phyloP scores from a whole-genome alignment of 202 grass and related monocot species.

The Saccharum hybrid region DNA sequence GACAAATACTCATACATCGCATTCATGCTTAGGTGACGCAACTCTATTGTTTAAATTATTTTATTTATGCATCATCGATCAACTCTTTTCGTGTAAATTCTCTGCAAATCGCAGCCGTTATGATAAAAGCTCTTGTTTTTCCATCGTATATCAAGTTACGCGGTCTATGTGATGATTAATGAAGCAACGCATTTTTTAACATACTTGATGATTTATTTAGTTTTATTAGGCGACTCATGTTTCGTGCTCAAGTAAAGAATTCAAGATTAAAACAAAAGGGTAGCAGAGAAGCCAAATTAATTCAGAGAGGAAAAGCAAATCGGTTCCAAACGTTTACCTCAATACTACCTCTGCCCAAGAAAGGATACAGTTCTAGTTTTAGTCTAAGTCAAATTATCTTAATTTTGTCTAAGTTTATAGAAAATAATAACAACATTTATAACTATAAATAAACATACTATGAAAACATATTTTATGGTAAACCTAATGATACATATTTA shows the following conservation, averaged over 20 bases:
- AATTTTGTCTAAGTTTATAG: no score
- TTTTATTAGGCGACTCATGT: neutral
- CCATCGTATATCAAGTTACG: neutral
- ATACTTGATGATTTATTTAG: neutral
- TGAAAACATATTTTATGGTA: fast-evolving
- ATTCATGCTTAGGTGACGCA: neutral
- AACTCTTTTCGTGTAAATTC: neutral
- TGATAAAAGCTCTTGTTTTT: neutral
- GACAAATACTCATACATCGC: neutral
- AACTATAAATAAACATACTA: no score
- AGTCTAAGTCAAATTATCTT: no score
- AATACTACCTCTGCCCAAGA: no score
- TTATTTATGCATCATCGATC: neutral
- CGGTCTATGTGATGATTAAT: neutral
- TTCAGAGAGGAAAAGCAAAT: neutral
- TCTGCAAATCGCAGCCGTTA: neutral
- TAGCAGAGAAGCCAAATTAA: no score
- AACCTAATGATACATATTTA: neutral
- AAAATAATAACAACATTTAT: no score
- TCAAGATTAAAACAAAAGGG: no score
- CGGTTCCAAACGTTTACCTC: neutral
- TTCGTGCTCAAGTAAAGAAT: no score
- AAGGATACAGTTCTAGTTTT: no score
- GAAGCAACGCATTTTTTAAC: neutral
- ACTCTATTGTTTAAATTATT: neutral